Evolutionary conservation across 345 rosid species (phyloP).

Genomic region (Hibiscus trionum): DNA sequence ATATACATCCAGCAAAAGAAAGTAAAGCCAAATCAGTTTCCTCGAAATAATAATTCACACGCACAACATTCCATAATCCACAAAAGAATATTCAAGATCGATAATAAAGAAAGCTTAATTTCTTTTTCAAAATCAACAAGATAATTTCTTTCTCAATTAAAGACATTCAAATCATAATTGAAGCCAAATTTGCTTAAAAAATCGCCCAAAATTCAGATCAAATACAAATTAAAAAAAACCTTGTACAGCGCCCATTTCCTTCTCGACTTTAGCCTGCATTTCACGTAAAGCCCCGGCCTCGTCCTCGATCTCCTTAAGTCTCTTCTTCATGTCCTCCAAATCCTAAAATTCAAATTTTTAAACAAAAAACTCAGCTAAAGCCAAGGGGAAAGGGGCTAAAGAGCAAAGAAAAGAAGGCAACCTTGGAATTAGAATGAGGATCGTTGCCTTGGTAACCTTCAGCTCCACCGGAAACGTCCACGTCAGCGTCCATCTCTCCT

Average conservation of each 20-base stretch:
- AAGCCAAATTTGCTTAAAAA: not conserved
- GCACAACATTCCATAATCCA: not conserved
- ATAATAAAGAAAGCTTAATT: not conserved
- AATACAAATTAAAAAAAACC: constrained; percentile 30
- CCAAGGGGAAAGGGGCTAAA: not conserved
- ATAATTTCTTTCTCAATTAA: not conserved
- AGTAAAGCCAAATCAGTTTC: constrained; percentile 1
- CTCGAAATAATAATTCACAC: not conserved
- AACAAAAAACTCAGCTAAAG: not conserved
- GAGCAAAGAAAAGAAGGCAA: constrained; percentile 7
- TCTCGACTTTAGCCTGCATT: constrained; percentile 99
- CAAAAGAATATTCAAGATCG: not conserved
- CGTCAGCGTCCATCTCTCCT: constrained; percentile 23
- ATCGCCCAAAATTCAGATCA: constrained; percentile 9
- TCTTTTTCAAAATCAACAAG: not conserved
- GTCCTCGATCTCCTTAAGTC: constrained; percentile 93
- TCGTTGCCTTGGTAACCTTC: constrained; percentile 44
- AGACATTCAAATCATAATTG: not conserved
- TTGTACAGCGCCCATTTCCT: constrained; percentile 95
- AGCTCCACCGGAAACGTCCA: constrained; percentile 38
- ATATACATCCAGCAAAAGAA: constrained; percentile 13
- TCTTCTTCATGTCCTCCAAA: constrained; percentile 93
- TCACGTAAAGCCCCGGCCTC: constrained; percentile 98
- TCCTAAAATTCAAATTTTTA: constrained; percentile 34
- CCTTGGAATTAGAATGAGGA: constrained; percentile 62